A percentile compares a stretch with the other conserved stretches of the same genome.
Conservation (phyloP, 768 basidiomycete species). For the Panellus pusillus region DNA sequence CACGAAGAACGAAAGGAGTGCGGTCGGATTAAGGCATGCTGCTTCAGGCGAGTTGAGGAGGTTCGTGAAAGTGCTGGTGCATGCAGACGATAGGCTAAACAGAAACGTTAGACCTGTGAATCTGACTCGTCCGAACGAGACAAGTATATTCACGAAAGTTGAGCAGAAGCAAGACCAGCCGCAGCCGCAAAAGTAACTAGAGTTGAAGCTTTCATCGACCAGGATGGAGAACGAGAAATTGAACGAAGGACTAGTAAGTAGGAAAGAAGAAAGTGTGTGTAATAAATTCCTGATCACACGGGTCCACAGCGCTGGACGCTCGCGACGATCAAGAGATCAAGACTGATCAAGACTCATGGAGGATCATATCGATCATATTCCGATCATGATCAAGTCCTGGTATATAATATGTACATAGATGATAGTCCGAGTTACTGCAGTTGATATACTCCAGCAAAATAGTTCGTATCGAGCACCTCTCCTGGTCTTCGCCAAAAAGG, state of each 20-base stretch:
- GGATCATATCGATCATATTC: no score
- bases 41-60: conserved; percentile 47
- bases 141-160: conserved; percentile 31
- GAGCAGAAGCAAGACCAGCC: conserved; percentile 41
- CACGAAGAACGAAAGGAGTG: conserved; percentile 16
- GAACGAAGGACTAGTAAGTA: conserved; percentile 19
- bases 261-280: conserved; percentile 1
- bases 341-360: no score
- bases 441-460: not conserved
- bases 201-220: conserved; percentile 24
- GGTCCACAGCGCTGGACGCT: not conserved
- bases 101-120: conserved; percentile 6
- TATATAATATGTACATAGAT: no score
- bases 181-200: conserved; percentile 29
- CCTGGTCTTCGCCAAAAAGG: conserved; percentile 31
- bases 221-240: conserved; percentile 18
- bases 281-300: not conserved
- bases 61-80: conserved; percentile 45
- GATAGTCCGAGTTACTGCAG: not conserved
- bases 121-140: conserved; percentile 14
- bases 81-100: conserved; percentile 46
- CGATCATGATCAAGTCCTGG: not conserved
- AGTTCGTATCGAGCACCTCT: not conserved
- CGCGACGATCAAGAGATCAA: conserved; percentile 15
- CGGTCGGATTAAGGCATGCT: conserved; percentile 48